Conservation (phyloP, 2,329 filamentous ascomycete genomes). For the Beauveria bassiana region DNA sequence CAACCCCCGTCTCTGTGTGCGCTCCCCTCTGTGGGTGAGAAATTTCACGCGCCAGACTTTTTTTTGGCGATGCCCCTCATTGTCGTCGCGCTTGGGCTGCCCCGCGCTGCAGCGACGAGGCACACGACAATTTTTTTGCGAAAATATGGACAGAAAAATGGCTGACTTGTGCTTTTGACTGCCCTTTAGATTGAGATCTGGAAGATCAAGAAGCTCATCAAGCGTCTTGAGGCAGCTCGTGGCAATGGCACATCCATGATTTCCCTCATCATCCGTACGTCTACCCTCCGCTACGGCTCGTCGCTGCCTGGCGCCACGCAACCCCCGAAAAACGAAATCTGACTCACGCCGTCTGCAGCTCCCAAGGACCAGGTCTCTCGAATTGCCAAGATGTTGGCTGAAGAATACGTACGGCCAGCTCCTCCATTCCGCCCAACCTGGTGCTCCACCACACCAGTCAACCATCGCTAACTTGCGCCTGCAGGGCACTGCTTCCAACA, state of each 20-base stretch:
- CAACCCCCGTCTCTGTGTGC: constrained; percentile 9
- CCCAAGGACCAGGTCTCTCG: constrained; percentile 97
- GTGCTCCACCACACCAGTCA: not conserved
- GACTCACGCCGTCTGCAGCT: constrained; percentile 41
- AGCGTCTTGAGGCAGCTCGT: constrained; percentile 91
- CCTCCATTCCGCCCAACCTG: not conserved
- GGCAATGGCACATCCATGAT: constrained; percentile 99
- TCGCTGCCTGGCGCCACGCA: not conserved
- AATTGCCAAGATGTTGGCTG: constrained; percentile 98
- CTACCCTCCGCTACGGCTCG: not conserved
- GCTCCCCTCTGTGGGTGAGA: constrained; percentile 5
- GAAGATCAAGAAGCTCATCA: constrained; percentile 99
- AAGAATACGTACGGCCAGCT: constrained; percentile 78
- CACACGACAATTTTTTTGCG: not conserved
- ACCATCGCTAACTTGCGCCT: constrained; percentile 9
- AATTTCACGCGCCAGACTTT: constrained; percentile 7
- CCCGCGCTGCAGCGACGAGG: not conserved
- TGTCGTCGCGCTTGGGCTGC: constrained; percentile 1
- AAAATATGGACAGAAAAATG: not conserved
- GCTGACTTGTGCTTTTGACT: constrained; percentile 1
- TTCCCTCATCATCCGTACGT: constrained; percentile 93
- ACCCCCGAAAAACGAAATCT: not conserved
- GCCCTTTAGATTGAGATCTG: constrained; percentile 60
- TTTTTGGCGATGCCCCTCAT: constrained; percentile 12
- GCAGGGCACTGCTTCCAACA: constrained; percentile 95